Evolutionary conservation across 768 basidiomycete genomes (phyloP), one percentile per base, ranked within the genome.

Genomic region (Rhodotorula taiwanensis): DNA sequence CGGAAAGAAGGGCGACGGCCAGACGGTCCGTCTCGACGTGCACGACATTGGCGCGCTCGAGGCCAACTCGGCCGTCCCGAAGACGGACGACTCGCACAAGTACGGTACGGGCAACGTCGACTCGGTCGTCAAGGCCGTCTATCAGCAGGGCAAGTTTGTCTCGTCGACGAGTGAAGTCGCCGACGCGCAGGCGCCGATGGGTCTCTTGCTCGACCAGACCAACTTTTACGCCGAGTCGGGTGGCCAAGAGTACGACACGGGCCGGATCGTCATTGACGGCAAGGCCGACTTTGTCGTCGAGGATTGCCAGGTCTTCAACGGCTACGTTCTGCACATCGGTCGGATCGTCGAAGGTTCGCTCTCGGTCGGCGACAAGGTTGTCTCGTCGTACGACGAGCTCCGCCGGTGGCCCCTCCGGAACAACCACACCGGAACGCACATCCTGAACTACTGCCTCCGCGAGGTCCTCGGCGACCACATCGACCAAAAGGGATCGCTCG

Each of bases 391-490:
- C 73, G 92, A 98, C 70, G 93, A 98, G 80, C 83, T 89, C 41
- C 89, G 95, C 42, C 83, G 95, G 53, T 92, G 90, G 88, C 93
- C 94, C 1, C 78, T 99, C 53, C 85, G 93, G 56, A 98, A 91
- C 77, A 99, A 99, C 73, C 95, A 99, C 78, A 98, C 95, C 31
- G 95, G 86, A 27, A 99, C 95, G 0, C 95, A 99, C 75, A 95
- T 99, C 71, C 87, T 99, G 71, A 99, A 99, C 79, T 99, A 81
- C 73, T 83, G 80, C 56, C 83, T 99, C 5, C 87, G 95, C 41
- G 95, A 98, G 73, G 83, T 90, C 16, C 84, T 98, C 16, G 95
- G 95, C 30, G 92, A 97, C 74, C 95, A 98, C 73, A 86, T 98
- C 63, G 95, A 98, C 76, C 95, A 99, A 75, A 95, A 89, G 74